Conservation (phyloP, 257 asterid species). For the Leptodermis oblonga region DNA sequence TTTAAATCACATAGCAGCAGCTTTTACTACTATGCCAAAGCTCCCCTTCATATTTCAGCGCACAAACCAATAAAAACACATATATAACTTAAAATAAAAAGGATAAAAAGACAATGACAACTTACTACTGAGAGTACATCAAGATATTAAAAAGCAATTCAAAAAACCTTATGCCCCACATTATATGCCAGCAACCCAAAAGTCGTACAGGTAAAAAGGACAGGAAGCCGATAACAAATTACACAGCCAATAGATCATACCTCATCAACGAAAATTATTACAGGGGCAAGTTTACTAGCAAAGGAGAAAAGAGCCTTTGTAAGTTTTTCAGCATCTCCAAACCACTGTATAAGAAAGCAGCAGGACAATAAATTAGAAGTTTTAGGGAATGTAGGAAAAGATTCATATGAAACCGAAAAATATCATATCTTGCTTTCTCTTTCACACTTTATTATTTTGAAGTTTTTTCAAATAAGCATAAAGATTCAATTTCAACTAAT, state of each 20-base stretch:
- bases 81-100: neutral
- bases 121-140: too few species aligned
- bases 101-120: too few species aligned
- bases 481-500: neutral
- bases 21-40: too few species aligned
- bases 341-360: conserved; percentile 76
- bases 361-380: conserved; percentile 1
- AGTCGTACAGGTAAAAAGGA: neutral
- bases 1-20: too few species aligned
- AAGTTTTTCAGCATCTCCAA: conserved; percentile 98
- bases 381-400: neutral
- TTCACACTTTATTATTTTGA: neutral
- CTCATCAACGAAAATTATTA: conserved; percentile 95
- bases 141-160: too few species aligned
- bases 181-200: neutral
- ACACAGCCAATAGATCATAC: conserved; percentile 36
- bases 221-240: too few species aligned
- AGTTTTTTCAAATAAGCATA: neutral
- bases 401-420: neutral
- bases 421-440: neutral
- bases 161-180: neutral
- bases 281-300: conserved; percentile 96
- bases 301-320: conserved; percentile 94
- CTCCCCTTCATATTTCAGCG: too few species aligned
- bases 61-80: neutral